Evolutionary conservation across 768 basidiomycete genomes (phyloP).

Genomic region (Termitomyces sp.): DNA sequence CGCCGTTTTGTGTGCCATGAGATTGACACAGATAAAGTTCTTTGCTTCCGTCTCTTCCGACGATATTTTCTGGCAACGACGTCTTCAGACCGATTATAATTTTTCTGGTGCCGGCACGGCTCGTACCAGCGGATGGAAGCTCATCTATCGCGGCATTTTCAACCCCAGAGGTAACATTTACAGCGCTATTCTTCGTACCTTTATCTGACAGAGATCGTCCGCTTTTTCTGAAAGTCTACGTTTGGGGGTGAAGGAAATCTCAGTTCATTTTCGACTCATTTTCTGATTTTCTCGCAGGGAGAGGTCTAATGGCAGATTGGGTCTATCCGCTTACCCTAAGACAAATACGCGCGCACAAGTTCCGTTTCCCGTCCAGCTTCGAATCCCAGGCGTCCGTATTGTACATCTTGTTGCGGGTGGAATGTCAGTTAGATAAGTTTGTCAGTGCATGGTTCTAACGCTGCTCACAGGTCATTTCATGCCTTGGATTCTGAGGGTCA

Average conservation of each 20-base stretch:
- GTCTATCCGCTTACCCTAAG: constrained; percentile 34
- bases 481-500: constrained; percentile 73
- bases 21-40: constrained; percentile 26
- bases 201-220: constrained; percentile 1
- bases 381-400: constrained; percentile 54
- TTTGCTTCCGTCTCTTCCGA: constrained; percentile 61
- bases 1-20: neutral
- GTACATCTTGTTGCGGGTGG: constrained; percentile 78
- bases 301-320: constrained; percentile 58
- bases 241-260: constrained; percentile 38
- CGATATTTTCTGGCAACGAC: constrained; percentile 77
- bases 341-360: constrained; percentile 30
- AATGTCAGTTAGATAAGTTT: constrained; percentile 46
- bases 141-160: constrained; percentile 68
- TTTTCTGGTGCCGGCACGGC: constrained; percentile 71
- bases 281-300: constrained; percentile 37
- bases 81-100: constrained; percentile 67
- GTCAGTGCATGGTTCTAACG: neutral
- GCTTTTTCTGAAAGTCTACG: constrained; percentile 32
- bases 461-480: constrained; percentile 68
- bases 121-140: constrained; percentile 72
- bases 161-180: constrained; percentile 57
- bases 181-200: neutral
- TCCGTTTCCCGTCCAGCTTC: constrained; percentile 62
- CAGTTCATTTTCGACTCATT: neutral